Evolutionary conservation across 192 early-diverging fungal species (phyloP).

Genomic region (Coemansia sp.): DNA sequence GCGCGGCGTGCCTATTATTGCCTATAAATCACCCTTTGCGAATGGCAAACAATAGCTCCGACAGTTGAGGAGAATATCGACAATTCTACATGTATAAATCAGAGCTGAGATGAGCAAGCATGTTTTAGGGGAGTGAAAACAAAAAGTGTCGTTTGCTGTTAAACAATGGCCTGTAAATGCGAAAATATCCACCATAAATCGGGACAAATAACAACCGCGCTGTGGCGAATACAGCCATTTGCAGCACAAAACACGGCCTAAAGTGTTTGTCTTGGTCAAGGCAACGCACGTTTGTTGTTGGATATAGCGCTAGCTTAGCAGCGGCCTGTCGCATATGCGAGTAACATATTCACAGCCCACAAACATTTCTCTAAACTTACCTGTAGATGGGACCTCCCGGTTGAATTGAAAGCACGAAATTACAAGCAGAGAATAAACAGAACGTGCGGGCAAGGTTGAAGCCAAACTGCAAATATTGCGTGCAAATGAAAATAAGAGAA

Average conservation of each 20-base stretch:
- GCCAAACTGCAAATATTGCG: not conserved
- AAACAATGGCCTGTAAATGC: not conserved
- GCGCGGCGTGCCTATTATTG: too few species aligned
- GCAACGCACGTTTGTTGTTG: too few species aligned
- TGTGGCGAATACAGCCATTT: conserved; percentile 3
- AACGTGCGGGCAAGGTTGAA: not conserved
- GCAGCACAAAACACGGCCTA: not conserved
- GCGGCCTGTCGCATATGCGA: too few species aligned
- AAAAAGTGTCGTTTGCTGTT: not conserved
- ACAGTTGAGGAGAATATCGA: not conserved
- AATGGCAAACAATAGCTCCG: not conserved
- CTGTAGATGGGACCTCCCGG: too few species aligned
- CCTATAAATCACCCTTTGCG: not conserved
- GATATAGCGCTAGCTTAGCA: too few species aligned
- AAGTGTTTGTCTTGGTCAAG: not conserved
- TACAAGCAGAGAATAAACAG: not conserved
- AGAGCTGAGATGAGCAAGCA: not conserved
- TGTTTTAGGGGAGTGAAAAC: not conserved
- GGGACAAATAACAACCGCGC: not conserved
- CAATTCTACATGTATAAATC: not conserved
- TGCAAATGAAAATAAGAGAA: not conserved
- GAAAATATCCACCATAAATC: not conserved
- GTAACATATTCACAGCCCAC: too few species aligned
- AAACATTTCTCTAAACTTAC: too few species aligned
- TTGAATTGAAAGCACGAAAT: not conserved